phyloP scores from a whole-genome alignment of 495 filamentous ascomycete species.

The Neurospora sp. region DNA sequence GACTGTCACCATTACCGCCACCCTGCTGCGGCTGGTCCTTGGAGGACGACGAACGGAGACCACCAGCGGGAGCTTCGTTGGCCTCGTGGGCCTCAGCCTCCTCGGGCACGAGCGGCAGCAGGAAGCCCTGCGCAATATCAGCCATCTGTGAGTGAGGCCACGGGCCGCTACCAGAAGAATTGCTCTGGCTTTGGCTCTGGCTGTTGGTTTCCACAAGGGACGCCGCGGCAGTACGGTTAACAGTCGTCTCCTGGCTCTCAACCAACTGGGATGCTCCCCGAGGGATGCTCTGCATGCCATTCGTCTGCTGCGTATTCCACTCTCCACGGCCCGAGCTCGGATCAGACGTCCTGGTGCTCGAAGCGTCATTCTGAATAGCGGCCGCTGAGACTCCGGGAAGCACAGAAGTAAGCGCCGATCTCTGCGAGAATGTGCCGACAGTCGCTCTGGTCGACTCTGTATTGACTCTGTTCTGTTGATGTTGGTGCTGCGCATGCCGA shows the following conservation, averaged over 20 bases:
- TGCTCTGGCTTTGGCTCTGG: conserved; percentile 21
- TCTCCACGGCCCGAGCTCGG: conserved; percentile 52
- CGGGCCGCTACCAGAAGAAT: conserved; percentile 25
- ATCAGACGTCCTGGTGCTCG: conserved; percentile 69
- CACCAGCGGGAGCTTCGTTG: neutral
- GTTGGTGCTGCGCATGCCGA: neutral
- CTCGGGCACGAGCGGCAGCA: conserved; percentile 12
- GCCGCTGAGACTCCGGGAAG: conserved; percentile 64
- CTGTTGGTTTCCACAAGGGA: neutral
- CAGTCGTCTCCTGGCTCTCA: conserved; percentile 38
- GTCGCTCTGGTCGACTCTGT: conserved; percentile 24
- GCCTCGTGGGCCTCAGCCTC: neutral
- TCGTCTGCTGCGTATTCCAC: conserved; percentile 56
- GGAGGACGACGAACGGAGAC: neutral
- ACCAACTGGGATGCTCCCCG: conserved; percentile 39
- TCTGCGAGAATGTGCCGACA: conserved; percentile 49
- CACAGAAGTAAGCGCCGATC: conserved; percentile 62
- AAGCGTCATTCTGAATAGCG: conserved; percentile 75
- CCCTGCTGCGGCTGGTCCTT: neutral
- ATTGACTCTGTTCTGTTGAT: neutral
- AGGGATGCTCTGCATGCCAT: conserved; percentile 34
- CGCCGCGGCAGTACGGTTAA: neutral
- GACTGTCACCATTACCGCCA: conserved; percentile 15
- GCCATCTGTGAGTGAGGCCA: conserved; percentile 45
- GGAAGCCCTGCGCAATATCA: conserved; percentile 31